Conservation (phyloP, 129 eudicot species). For the Chrysanthemum lavandulifolium region DNA sequence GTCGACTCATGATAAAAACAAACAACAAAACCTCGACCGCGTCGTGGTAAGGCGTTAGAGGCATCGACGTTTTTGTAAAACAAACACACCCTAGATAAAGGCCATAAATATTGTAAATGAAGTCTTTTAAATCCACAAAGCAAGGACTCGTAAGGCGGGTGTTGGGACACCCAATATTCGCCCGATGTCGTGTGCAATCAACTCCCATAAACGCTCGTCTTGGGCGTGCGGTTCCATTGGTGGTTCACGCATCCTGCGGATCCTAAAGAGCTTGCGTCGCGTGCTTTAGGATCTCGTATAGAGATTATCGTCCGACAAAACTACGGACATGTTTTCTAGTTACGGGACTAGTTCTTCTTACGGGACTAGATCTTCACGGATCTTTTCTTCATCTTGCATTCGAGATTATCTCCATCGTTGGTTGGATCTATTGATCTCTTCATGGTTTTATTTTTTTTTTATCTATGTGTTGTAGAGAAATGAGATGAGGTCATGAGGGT, state of each 20-base stretch:
- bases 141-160: constrained; percentile 69
- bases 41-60: no score
- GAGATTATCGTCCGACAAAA: constrained; percentile 67
- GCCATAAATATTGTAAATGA: constrained; percentile 73
- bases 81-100: constrained; percentile 32
- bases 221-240: constrained; percentile 68
- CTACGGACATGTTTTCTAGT: constrained; percentile 21
- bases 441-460: constrained; percentile 14
- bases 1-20: no score
- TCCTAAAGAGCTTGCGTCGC: constrained; percentile 84
- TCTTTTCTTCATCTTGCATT: constrained; percentile 34
- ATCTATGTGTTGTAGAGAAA: constrained; percentile 17
- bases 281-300: constrained; percentile 76
- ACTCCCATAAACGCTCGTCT: constrained; percentile 80
- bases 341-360: constrained; percentile 12
- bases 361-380: constrained; percentile 34
- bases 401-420: not conserved
- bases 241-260: constrained; percentile 64
- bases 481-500: constrained; percentile 4
- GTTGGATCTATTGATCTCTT: constrained; percentile 38
- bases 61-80: no score
- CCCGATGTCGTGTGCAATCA: constrained; percentile 75
- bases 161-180: constrained; percentile 47
- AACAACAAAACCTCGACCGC: no score
- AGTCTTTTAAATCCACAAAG: constrained; percentile 90